Evolutionary conservation across 2,329 filamentous ascomycete species (phyloP), one percentile per base, ranked within the genome.

Genomic region (Aureobasidium melanogenum): DNA sequence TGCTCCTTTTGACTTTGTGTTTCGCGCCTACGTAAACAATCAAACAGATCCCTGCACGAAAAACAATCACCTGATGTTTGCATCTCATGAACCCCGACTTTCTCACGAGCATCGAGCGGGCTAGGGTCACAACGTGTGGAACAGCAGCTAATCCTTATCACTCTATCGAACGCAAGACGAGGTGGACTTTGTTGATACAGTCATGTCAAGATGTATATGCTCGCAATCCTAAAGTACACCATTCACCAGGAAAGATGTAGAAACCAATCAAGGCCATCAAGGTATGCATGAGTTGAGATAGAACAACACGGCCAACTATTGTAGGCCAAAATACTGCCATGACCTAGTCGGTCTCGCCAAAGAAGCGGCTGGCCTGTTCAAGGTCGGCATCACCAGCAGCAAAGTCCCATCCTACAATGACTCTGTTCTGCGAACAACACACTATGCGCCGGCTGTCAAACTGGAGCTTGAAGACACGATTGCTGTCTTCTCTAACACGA

Each of bases 341-440:
- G 2, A 44, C n/a, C 32, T 50, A 65, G 44, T 63, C 59, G 19
- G 63, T 65, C 36, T 65, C 63, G 19, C 62, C 62, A 51, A 65
- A 65, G 60, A 62, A 65, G 34, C 60, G 48, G 38, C 59, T 63
- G 15, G 63, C 67, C 65, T 68, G 64, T 61, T 71, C 71, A 47
- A 74, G 62, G 54, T 95, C 88, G 60, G 82, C 75, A 66, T 99
- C 92, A 5, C 85, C 88, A 67, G 91, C 90, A 63, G 91, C 94
- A 80, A 97, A 99, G 73, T 99, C 94, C 94, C 94, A 99, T 0
- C 92, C 94, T 0, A 97, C 91, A 69, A 99, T 97, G 17, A 88
- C 85, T 41, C 87, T 87, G 61, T 94, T 91, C 73, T 97, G 92
- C 65, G 89, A 94, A 72, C 93, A 97, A 76, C 92, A 97, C 60